Conservation (phyloP, 2,329 filamentous ascomycete genomes). For the Colletotrichum godetiae region DNA sequence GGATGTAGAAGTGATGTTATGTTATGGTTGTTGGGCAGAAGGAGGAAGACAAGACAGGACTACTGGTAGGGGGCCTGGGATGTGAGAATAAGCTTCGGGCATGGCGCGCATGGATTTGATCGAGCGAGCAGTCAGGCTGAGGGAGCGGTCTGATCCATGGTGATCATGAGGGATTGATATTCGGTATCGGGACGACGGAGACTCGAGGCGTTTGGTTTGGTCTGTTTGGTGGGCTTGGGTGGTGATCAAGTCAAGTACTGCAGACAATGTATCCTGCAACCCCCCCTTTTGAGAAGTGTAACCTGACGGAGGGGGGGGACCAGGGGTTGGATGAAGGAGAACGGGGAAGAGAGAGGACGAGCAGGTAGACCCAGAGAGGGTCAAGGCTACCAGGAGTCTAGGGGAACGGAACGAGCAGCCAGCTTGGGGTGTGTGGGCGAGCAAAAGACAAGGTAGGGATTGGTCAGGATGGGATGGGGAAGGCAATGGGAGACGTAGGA, state of each 20-base stretch:
- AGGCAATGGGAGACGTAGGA: not conserved
- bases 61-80: constrained; percentile 18
- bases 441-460: constrained; percentile 18
- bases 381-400: not conserved
- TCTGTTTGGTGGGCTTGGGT: not conserved
- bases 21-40: constrained; percentile 10
- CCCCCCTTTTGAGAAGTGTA: constrained; percentile 14
- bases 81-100: constrained; percentile 33
- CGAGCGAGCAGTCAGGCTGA: constrained; percentile 17
- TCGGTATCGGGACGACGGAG: constrained; percentile 14
- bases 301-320: not conserved
- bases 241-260: not conserved
- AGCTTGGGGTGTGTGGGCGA: not conserved
- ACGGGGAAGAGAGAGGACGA: not conserved
- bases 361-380: not conserved
- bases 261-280: constrained; percentile 4
- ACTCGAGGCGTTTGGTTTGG: constrained; percentile 26
- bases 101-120: constrained; percentile 27
- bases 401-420: constrained; percentile 4
- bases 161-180: not conserved
- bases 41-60: not conserved
- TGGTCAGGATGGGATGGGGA: not conserved
- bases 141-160: constrained; percentile 29
- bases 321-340: constrained; percentile 10
- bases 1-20: constrained; percentile 29